Evolutionary conservation across 2,329 filamentous ascomycete species (phyloP).

Genomic region (Ophiosphaerella korrae): DNA sequence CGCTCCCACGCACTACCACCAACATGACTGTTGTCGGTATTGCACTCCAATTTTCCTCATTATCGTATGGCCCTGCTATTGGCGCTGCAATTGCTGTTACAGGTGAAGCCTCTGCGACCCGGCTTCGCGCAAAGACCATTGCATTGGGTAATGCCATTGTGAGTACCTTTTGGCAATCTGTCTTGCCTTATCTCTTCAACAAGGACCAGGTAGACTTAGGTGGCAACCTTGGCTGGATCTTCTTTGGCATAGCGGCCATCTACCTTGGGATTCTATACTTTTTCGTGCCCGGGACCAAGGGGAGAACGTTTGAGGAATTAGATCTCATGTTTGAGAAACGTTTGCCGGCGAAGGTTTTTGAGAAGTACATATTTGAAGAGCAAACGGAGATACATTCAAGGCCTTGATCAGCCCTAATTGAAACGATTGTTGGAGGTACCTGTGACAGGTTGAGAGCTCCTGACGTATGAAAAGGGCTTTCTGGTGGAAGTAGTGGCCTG

Average conservation of each 20-base stretch:
- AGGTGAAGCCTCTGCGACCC: conserved; percentile 41
- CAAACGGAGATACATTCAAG: too few relatives aligned
- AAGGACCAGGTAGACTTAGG: conserved; percentile 63
- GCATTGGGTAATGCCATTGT: conserved; percentile 47
- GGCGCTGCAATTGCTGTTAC: too few relatives aligned
- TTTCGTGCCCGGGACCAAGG: conserved; percentile 75
- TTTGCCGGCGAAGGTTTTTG: conserved; percentile 27
- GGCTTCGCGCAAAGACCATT: conserved; percentile 76
- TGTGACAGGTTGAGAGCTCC: too few relatives aligned
- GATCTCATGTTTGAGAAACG: conserved; percentile 74
- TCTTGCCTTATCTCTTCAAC: conserved; percentile 48
- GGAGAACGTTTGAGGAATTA: conserved; percentile 80
- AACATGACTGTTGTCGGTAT: too few relatives aligned
- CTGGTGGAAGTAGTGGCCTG: too few relatives aligned
- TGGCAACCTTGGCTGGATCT: conserved; percentile 82
- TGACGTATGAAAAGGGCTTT: too few relatives aligned
- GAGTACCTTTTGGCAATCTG: conserved; percentile 44
- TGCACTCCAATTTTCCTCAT: too few relatives aligned
- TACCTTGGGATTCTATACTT: conserved; percentile 80
- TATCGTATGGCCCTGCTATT: too few relatives aligned
- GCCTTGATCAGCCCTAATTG: too few relatives aligned
- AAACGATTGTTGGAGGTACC: too few relatives aligned
- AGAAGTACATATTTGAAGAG: conserved; percentile 1
- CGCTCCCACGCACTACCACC: too few relatives aligned
- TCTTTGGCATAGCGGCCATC: conserved; percentile 76